Percentiles rank a stretch among this genome's conserved stretches.
Conservation (phyloP, 169 alveolate genomes). For the Neospora caninum region DNA sequence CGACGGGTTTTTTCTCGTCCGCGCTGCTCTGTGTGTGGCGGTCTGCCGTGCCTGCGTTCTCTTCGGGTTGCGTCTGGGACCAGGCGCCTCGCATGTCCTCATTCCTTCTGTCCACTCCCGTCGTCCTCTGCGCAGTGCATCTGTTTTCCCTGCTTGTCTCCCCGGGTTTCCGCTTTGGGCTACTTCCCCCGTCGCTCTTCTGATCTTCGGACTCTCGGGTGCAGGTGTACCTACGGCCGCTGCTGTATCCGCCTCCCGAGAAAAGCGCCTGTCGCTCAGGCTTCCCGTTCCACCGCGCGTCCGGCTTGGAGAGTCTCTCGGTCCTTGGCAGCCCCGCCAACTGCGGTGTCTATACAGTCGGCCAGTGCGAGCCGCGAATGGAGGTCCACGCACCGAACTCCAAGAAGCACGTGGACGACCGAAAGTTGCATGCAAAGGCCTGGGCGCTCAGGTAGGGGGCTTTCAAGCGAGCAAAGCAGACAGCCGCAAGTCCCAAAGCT, state of each 20-base stretch:
- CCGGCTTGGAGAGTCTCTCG: constrained; percentile 38
- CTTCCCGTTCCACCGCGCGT: constrained; percentile 42
- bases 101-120: too few species aligned
- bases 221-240: constrained; percentile 63
- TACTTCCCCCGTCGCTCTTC: too few species aligned
- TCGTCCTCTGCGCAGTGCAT: too few species aligned
- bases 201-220: neutral
- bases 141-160: too few species aligned
- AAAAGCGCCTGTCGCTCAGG: constrained; percentile 27
- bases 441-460: constrained; percentile 84
- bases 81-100: too few species aligned
- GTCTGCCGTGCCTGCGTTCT: too few species aligned
- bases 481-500: too few species aligned
- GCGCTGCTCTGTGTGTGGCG: too few species aligned
- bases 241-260: constrained; percentile 52
- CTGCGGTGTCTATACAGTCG: constrained; percentile 83
- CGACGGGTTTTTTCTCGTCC: too few species aligned
- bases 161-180: too few species aligned
- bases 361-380: constrained; percentile 88
- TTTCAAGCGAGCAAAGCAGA: too few species aligned
- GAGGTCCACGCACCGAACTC: constrained; percentile 83
- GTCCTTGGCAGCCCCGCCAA: constrained; percentile 64
- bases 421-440: constrained; percentile 79
- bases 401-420: constrained; percentile 75
- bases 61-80: too few species aligned